A percentile compares a stretch with the other conserved stretches of the same genome.
phyloP scores from a whole-genome alignment of 2,329 filamentous ascomycete species.

The Pezizomycotina sp. region DNA sequence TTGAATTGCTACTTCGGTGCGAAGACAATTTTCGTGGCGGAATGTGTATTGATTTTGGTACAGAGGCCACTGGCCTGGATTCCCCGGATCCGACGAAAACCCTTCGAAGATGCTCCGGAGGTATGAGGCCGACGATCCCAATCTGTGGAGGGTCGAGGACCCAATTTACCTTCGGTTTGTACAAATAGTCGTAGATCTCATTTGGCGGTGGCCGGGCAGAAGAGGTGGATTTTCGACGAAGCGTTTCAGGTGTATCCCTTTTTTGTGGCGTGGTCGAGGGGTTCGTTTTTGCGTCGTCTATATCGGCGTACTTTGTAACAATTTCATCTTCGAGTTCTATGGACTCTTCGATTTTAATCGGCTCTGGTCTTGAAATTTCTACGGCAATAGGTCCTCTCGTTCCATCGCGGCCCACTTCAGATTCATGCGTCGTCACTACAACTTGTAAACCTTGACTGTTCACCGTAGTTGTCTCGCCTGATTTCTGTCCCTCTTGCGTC shows the following conservation, averaged over 20 bases:
- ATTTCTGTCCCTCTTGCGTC: slow-evolving; percentile 8
- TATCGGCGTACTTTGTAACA: too few relatives aligned
- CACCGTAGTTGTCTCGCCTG: slow-evolving; percentile 12
- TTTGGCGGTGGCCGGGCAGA: slow-evolving; percentile 32
- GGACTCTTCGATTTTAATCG: slow-evolving; percentile 14
- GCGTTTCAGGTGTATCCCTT: slow-evolving; percentile 10
- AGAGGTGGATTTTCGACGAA: slow-evolving; percentile 22
- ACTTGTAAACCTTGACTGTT: slow-evolving; percentile 22
- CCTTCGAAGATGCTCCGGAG: slow-evolving; percentile 32
- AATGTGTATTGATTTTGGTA: slow-evolving; percentile 56
- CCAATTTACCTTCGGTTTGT: slow-evolving; percentile 77
- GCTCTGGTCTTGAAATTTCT: slow-evolving; percentile 17
- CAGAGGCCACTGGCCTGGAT: slow-evolving; percentile 56
- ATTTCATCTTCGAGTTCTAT: too few relatives aligned
- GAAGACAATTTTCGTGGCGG: slow-evolving; percentile 38
- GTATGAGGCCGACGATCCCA: slow-evolving; percentile 46
- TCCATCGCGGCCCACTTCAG: slow-evolving; percentile 20
- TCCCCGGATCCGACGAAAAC: slow-evolving; percentile 27
- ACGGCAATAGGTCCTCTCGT: slow-evolving; percentile 18
- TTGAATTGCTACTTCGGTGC: slow-evolving; percentile 20
- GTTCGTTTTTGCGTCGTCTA: slow-evolving; percentile 3
- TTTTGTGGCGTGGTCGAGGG: slow-evolving; percentile 8
- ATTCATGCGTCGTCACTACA: slow-evolving; percentile 25
- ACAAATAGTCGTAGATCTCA: slow-evolving; percentile 33
- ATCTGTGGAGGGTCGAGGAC: slow-evolving; percentile 57